These are phyloP conservation scores for Aristolochia contorta DNA, from an alignment of 164 flowering plant species.

Conservation along the genomic window DNA sequence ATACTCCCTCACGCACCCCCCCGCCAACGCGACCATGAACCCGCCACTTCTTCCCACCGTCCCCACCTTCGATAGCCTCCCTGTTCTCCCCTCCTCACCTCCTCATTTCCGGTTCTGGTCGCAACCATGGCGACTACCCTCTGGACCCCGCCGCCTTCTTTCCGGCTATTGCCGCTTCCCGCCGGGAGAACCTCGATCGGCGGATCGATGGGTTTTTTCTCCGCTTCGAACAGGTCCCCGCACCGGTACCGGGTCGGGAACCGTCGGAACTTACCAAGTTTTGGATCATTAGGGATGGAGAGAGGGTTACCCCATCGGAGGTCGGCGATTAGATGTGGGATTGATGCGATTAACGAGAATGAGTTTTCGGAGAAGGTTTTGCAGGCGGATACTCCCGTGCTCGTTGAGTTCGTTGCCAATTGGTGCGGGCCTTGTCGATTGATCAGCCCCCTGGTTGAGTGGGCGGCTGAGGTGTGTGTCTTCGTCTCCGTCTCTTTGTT, in stretches of 20 bases:
- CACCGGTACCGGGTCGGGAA: too few relatives aligned
- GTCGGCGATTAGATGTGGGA: constrained; percentile 17
- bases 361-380: constrained; percentile 50
- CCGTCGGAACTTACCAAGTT: not conserved
- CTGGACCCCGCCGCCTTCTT: constrained; percentile 9
- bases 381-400: constrained; percentile 59
- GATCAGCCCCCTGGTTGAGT: constrained; percentile 52
- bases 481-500: not conserved
- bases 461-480: constrained; percentile 44
- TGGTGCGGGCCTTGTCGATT: constrained; percentile 95
- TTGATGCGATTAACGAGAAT: constrained; percentile 36
- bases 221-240: not conserved
- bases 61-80: not conserved
- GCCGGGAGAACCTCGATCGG: not conserved
- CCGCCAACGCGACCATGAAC: too few relatives aligned
- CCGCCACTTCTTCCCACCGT: not conserved
- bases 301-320: not conserved
- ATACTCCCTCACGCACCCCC: too few relatives aligned
- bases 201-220: not conserved
- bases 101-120: not conserved
- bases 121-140: constrained; percentile 11
- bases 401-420: constrained; percentile 75
- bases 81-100: not conserved
- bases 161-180: constrained; percentile 7
- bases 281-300: too few relatives aligned